phyloP scores from a whole-genome alignment of 352 stramenopile genomes.

The Globisporangium radiosum region DNA sequence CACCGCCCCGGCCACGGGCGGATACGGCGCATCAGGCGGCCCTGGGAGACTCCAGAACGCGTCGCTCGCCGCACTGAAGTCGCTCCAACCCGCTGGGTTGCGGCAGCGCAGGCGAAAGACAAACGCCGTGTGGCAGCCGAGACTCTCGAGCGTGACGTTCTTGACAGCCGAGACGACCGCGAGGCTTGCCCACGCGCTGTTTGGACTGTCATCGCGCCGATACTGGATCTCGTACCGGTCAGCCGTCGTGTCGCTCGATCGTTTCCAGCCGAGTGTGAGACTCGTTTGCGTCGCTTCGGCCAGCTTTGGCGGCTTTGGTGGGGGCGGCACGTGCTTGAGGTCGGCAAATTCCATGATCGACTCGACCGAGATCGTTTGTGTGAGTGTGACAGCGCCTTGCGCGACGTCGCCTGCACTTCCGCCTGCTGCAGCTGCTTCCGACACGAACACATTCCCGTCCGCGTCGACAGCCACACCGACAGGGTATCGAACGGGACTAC shows the following conservation, averaged over 20 bases:
- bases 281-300: constrained; percentile 44
- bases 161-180: constrained; percentile 27
- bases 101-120: constrained; percentile 56
- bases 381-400: constrained; percentile 9
- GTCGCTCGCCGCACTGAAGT: constrained; percentile 43
- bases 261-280: constrained; percentile 55
- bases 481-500: constrained; percentile 52
- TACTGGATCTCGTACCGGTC: constrained; percentile 77
- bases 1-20: constrained; percentile 44
- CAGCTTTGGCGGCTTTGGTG: constrained; percentile 31
- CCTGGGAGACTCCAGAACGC: constrained; percentile 60
- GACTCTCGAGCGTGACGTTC: constrained; percentile 29
- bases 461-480: constrained; percentile 59
- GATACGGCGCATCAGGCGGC: constrained; percentile 27
- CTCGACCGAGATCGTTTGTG: constrained; percentile 50
- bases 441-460: constrained; percentile 71
- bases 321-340: constrained; percentile 27
- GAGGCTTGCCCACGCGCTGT: constrained; percentile 44
- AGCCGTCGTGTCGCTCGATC: constrained; percentile 47
- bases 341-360: constrained; percentile 55
- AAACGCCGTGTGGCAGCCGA: constrained; percentile 45
- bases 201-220: constrained; percentile 32
- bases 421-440: constrained; percentile 20
- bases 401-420: not conserved
- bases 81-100: constrained; percentile 67